phyloP scores from a whole-genome alignment of 805 yeast species.

The Blastobotrys chiropterorum region DNA sequence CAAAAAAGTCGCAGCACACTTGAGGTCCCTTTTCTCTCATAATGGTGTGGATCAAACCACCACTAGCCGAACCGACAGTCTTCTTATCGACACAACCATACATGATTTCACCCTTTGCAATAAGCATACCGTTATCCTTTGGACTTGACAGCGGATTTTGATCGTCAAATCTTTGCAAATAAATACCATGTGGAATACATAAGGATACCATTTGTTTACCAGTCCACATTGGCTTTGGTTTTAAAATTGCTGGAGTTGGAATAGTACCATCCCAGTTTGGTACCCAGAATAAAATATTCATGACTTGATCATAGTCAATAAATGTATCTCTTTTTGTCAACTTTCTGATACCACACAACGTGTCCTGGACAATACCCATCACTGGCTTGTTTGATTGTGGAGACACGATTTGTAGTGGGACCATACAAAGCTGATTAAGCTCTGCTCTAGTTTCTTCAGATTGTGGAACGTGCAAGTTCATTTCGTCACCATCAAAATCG shows the following conservation, averaged over 20 bases:
- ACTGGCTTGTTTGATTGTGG: conserved; percentile 99
- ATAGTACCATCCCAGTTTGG: conserved; percentile 98
- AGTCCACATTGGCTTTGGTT: conserved; percentile 95
- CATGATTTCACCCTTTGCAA: conserved; percentile 91
- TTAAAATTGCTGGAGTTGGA: conserved; percentile 89
- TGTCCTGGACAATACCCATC: conserved; percentile 99
- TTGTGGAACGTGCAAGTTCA: conserved; percentile 99
- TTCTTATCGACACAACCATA: conserved; percentile 98
- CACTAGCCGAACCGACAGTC: conserved; percentile 97
- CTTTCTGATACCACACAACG: conserved; percentile 94
- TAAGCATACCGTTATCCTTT: conserved; percentile 91
- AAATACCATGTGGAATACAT: conserved; percentile 95
- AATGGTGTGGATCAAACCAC: conserved; percentile 95
- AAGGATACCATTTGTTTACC: conserved; percentile 92
- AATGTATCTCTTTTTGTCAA: conserved; percentile 88
- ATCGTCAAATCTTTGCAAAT: conserved; percentile 89
- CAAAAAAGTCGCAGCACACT: conserved; percentile 82
- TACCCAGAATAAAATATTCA: conserved; percentile 96
- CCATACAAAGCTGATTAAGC: conserved; percentile 89
- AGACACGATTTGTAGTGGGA: conserved; percentile 94
- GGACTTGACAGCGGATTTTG: conserved; percentile 78
- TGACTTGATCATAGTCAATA: conserved; percentile 85
- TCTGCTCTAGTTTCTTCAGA: conserved; percentile 98
- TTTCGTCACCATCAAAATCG: conserved; percentile 99
- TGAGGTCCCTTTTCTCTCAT: conserved; percentile 96